Evolutionary conservation across 2,329 filamentous ascomycete genomes (phyloP), one percentile per base, ranked within the genome.

Genomic region (Apiospora saccharicola): DNA sequence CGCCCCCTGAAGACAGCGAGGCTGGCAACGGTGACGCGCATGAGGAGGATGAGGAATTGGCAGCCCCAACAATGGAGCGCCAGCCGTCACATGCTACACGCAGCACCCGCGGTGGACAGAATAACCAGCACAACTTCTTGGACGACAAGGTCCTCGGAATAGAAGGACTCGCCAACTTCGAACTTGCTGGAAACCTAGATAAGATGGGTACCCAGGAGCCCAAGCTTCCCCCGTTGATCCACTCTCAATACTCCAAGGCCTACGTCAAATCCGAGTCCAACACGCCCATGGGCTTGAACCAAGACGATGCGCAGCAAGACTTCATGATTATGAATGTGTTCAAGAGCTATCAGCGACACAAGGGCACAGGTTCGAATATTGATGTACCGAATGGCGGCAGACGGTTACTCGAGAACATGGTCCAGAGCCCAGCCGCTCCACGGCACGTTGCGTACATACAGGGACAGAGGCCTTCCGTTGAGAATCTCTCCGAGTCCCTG

Each of bases 71-170:
- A 70, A 92, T 92, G 90, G 90, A 92, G 79, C 86, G 90, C 46
- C 89, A 90, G 73, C 86, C 88, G 16, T 92, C 90, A 13, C 90
- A 92, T 73, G 88, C 89, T 16, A 92, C 90, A 24, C 85, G 90
- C 61, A 92, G 90, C 80, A 91, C 88, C 26, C 86, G 90, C 34
- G 89, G 84, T 22, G 83, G 84, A n/a, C 79, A 79, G 43, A 83
- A 82, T 37, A 82, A 85, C 70, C 85, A 87, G 71, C 85, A 87
- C 71, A 90, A 89, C 76, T 89, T 89, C 73, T 77, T 87, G 47
- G 89, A 91, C 74, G 87, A 89, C 78, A 88, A 86, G 76, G 82
- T 89, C 51, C 82, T 90, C 16, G 90, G 90, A 19, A 84, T 91
- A 41, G 90, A 92, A 78, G 88, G 86, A 30, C 84, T 92, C 64